phyloP scores from a whole-genome alignment of 192 early-diverging fungal genomes.

The Polychytrium aggregatum region DNA sequence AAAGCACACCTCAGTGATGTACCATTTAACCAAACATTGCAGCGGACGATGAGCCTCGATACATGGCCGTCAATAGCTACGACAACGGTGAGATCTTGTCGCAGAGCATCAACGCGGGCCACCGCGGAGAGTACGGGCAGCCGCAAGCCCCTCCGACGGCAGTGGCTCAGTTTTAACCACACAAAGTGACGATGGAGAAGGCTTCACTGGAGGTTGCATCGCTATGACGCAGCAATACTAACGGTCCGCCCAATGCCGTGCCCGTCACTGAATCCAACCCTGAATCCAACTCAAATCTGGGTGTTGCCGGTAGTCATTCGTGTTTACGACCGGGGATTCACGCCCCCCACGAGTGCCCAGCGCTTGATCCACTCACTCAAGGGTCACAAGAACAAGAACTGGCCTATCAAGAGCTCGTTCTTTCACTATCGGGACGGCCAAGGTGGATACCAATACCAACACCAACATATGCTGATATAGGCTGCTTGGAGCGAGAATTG shows the following conservation, averaged over 20 bases:
- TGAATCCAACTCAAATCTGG: no score
- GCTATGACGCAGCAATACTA: no score
- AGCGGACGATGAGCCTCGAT: constrained; percentile 50
- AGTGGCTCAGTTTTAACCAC: no score
- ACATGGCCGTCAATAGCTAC: constrained; percentile 85
- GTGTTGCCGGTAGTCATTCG: constrained; percentile 57
- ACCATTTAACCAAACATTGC: background rate
- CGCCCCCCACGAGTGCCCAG: constrained; percentile 56
- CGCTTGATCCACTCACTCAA: constrained; percentile 73
- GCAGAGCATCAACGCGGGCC: background rate
- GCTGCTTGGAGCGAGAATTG: no score
- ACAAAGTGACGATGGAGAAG: no score
- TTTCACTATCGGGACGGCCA: constrained; percentile 60
- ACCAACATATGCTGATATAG: no score
- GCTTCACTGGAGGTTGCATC: no score
- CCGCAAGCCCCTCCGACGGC: no score
- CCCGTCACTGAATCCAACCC: no score
- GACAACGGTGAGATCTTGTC: constrained; percentile 62
- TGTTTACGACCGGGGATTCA: constrained; percentile 81
- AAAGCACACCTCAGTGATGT: background rate
- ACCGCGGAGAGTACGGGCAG: background rate
- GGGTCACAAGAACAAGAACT: constrained; percentile 88
- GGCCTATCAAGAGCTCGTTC: constrained; percentile 88
- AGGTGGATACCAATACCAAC: no score
- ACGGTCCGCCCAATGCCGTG: no score